phyloP scores from a whole-genome alignment of 2,329 filamentous ascomycete species.

The Exophiala sp. region DNA sequence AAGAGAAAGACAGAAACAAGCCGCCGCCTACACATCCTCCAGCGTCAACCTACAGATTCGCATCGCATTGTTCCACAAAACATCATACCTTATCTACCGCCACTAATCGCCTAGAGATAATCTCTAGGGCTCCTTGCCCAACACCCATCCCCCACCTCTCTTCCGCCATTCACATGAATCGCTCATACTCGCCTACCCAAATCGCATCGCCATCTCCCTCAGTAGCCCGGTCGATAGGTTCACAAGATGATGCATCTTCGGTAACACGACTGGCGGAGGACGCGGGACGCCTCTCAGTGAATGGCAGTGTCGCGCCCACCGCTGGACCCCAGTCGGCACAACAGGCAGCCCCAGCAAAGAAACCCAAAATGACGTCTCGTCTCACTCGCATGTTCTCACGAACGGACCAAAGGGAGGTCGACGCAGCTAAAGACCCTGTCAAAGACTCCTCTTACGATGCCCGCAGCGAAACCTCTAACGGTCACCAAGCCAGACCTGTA shows the following conservation, averaged over 20 bases:
- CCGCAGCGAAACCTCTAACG: conserved; percentile 33
- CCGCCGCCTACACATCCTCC: not conserved
- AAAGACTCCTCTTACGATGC: conserved; percentile 29
- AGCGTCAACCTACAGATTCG: not conserved
- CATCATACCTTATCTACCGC: conserved; percentile 22
- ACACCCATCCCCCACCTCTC: conserved; percentile 9
- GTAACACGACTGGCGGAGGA: conserved; percentile 42
- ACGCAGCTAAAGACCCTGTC: conserved; percentile 27
- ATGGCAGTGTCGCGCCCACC: conserved; percentile 34
- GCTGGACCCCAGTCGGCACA: conserved; percentile 12
- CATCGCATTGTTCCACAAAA: conserved; percentile 9
- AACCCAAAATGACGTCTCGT: conserved; percentile 41
- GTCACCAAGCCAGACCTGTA: conserved; percentile 19
- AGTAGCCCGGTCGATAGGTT: conserved; percentile 14
- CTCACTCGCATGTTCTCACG: conserved; percentile 45
- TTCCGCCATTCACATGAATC: conserved; percentile 25
- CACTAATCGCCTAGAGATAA: conserved; percentile 21
- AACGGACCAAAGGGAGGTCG: conserved; percentile 36
- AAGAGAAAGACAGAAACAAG: conserved; percentile 2
- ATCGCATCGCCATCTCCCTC: conserved; percentile 13
- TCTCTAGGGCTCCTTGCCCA: conserved; percentile 16
- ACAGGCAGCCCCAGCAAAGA: conserved; percentile 27
- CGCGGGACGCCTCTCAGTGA: conserved; percentile 37
- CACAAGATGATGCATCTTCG: conserved; percentile 25
- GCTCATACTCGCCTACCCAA: conserved; percentile 14